phyloP scores from a whole-genome alignment of 495 filamentous ascomycete genomes.

The Acidomyces sp. region DNA sequence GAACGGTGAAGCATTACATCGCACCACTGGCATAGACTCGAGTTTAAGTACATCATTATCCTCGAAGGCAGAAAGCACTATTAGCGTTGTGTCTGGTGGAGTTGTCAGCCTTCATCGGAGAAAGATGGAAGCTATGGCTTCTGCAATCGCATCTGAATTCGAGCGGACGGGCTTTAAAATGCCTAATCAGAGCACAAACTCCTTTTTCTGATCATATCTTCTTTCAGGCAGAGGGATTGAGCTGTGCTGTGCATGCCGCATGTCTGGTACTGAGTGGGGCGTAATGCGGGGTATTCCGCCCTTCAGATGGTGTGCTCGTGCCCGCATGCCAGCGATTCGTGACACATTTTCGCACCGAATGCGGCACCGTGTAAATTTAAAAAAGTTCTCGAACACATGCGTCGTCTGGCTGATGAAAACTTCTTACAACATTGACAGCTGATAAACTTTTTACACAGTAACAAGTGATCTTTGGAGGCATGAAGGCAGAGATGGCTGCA shows the following conservation, averaged over 20 bases:
- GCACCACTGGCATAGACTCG: constrained; percentile 1
- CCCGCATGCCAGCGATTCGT: too few species aligned
- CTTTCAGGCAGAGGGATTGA: too few species aligned
- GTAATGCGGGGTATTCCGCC: neutral
- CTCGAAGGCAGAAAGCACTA: constrained; percentile 16
- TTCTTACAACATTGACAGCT: too few species aligned
- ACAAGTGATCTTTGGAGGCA: too few species aligned
- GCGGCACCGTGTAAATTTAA: too few species aligned
- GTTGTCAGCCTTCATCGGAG: constrained; percentile 28
- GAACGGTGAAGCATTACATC: constrained; percentile 20
- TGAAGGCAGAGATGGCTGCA: constrained; percentile 3
- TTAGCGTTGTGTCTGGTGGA: constrained; percentile 21
- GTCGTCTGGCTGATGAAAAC: too few species aligned
- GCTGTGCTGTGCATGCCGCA: too few species aligned
- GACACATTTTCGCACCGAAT: too few species aligned
- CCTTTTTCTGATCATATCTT: too few species aligned
- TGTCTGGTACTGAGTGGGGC: neutral
- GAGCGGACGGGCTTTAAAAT: constrained; percentile 27
- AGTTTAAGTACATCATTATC: constrained; percentile 10
- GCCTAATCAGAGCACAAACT: constrained; percentile 24
- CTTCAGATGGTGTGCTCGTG: constrained; percentile 3
- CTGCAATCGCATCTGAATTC: constrained; percentile 24
- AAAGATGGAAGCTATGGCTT: constrained; percentile 29
- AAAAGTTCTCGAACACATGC: too few species aligned
- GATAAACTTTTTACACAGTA: too few species aligned